A percentile compares a stretch with the other conserved stretches of the same genome.
Evolutionary conservation across 176 grass and related monocot species (phyloP).

Genomic region (Avena sativa): DNA sequence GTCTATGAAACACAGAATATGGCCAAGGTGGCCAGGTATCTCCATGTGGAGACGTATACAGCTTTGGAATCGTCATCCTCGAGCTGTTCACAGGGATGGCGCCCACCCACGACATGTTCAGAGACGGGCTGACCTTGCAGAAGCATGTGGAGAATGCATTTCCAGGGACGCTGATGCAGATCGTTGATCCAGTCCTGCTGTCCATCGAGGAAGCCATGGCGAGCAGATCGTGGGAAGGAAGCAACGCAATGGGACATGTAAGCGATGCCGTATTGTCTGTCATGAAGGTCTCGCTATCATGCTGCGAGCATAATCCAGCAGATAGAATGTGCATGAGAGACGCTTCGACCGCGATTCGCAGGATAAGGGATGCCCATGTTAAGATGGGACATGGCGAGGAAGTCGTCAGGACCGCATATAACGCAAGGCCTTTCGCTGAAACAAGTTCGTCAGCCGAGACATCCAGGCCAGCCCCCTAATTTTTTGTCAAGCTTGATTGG

Average conservation of each 20-base stretch:
- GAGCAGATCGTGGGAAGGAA: not conserved
- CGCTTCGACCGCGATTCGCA: not conserved
- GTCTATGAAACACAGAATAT: slow-evolving; percentile 40
- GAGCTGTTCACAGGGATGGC: slow-evolving; percentile 59
- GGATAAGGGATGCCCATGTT: not conserved
- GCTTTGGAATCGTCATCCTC: slow-evolving; percentile 55
- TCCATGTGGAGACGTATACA: slow-evolving; percentile 48
- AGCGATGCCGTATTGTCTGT: not conserved
- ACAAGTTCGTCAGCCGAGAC: too few relatives aligned
- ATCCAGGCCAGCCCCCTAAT: too few relatives aligned
- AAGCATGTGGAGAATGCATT: slow-evolving; percentile 19
- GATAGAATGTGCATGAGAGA: slow-evolving; percentile 36
- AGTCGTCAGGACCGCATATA: not conserved
- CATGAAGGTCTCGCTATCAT: slow-evolving; percentile 24
- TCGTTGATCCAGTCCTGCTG: slow-evolving; percentile 32
- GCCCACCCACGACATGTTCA: slow-evolving; percentile 44
- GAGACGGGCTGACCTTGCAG: slow-evolving; percentile 41
- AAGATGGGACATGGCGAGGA: not conserved
- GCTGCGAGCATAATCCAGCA: slow-evolving; percentile 17
- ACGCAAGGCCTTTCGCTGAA: not conserved
- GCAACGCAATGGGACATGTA: not conserved
- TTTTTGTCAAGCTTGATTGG: not conserved
- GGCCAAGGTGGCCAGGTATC: slow-evolving; percentile 28
- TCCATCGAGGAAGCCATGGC: not conserved
- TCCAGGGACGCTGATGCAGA: slow-evolving; percentile 19